Percentiles rank a stretch among this genome's conserved stretches.
These are phyloP conservation scores for Scheffersomyces coipomensis DNA, from an alignment of 805 yeast genomes.

Conservation along the genomic window DNA sequence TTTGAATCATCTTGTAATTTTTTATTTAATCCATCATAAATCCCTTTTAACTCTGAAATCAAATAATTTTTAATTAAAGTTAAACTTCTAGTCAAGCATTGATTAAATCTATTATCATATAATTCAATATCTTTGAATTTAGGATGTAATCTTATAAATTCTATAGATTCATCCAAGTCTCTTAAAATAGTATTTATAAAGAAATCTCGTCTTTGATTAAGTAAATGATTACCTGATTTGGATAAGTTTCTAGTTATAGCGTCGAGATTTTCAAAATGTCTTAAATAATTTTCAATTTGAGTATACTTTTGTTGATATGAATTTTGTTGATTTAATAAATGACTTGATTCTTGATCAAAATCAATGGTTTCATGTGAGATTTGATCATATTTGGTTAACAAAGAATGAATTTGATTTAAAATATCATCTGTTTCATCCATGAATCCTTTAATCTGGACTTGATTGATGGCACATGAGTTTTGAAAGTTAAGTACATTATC, in stretches of 20 bases:
- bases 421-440: constrained; percentile 45
- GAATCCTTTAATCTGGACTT: constrained; percentile 28
- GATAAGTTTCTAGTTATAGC: constrained; percentile 66
- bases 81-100: constrained; percentile 78
- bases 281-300: constrained; percentile 49
- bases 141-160: constrained; percentile 33
- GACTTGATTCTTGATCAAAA: constrained; percentile 57
- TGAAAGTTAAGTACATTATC: constrained; percentile 33
- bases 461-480: constrained; percentile 27
- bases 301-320: constrained; percentile 39
- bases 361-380: constrained; percentile 63
- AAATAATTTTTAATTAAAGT: constrained; percentile 72
- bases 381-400: constrained; percentile 52
- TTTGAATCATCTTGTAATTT: constrained; percentile 12
- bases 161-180: constrained; percentile 65
- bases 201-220: constrained; percentile 42
- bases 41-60: constrained; percentile 37
- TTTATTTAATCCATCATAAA: constrained; percentile 24
- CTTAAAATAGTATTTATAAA: constrained; percentile 47
- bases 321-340: constrained; percentile 46
- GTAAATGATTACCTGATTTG: constrained; percentile 63
- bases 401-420: constrained; percentile 42
- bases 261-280: constrained; percentile 69
- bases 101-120: constrained; percentile 72
- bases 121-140: constrained; percentile 68